Evolutionary conservation across 768 basidiomycete species (phyloP).

Genomic region (Hortiboletus flavorubellus): DNA sequence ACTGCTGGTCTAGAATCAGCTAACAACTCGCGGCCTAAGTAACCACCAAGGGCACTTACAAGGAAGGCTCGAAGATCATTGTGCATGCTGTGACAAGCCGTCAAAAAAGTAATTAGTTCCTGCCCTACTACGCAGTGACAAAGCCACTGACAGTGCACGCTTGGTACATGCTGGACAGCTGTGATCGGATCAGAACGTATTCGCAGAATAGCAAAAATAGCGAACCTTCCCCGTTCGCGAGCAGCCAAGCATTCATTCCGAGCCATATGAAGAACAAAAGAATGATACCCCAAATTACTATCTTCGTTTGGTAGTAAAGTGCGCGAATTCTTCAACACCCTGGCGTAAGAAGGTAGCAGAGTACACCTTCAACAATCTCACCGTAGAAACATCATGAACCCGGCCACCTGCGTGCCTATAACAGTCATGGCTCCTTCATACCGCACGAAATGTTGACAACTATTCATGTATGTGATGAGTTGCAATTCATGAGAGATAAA

Average conservation of each 20-base stretch:
- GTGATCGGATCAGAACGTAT: background rate
- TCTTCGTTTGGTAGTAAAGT: constrained; percentile 9
- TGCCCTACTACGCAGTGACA: constrained; percentile 19
- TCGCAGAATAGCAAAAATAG: background rate
- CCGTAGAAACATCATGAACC: constrained; percentile 45
- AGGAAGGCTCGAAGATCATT: constrained; percentile 34
- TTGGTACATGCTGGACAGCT: constrained; percentile 11
- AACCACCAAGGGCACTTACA: constrained; percentile 17
- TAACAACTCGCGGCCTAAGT: background rate
- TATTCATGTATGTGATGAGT: constrained; percentile 13
- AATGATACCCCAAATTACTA: constrained; percentile 8
- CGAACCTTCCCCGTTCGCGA: constrained; percentile 49
- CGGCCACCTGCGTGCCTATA: constrained; percentile 38
- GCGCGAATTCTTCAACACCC: constrained; percentile 13
- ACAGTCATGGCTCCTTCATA: constrained; percentile 49
- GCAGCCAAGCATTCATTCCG: constrained; percentile 52
- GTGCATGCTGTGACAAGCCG: constrained; percentile 33
- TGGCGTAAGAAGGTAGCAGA: background rate
- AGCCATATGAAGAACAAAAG: constrained; percentile 42
- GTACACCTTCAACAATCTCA: constrained; percentile 12
- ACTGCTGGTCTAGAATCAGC: constrained; percentile 11
- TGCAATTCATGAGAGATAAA: background rate
- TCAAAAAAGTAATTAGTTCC: constrained; percentile 24
- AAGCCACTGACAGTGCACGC: constrained; percentile 10
- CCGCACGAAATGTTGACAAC: constrained; percentile 45